Evolutionary conservation across 2,329 filamentous ascomycete genomes (phyloP).

Genomic region (Madurella fahalii): DNA sequence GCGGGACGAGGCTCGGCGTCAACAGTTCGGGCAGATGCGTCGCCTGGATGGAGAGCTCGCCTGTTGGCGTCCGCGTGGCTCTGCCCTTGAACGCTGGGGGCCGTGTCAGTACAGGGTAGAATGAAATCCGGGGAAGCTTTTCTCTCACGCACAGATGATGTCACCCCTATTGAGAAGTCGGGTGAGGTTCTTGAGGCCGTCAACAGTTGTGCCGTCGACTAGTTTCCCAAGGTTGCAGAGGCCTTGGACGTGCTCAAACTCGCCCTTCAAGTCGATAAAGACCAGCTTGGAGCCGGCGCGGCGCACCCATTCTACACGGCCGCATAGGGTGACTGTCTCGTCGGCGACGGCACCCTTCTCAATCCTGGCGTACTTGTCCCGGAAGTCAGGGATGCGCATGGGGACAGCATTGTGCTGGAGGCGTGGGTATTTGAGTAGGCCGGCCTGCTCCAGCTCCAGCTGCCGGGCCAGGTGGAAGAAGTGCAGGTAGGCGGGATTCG

Average conservation of each 20-base stretch:
- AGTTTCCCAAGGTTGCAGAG: conserved; percentile 64
- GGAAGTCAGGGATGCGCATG: conserved; percentile 39
- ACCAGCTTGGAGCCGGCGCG: conserved; percentile 71
- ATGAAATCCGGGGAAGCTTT: conserved; percentile 10
- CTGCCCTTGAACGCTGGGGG: conserved; percentile 61
- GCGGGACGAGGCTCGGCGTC: conserved; percentile 72
- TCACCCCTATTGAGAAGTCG: conserved; percentile 75
- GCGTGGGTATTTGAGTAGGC: conserved; percentile 55
- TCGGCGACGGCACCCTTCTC: conserved; percentile 20
- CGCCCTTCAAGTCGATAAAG: conserved; percentile 77
- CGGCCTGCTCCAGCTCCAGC: conserved; percentile 46
- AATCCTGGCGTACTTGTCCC: conserved; percentile 31
- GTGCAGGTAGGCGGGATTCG: conserved; percentile 42
- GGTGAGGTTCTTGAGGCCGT: conserved; percentile 56
- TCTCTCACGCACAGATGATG: conserved; percentile 63
- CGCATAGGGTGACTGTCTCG: conserved; percentile 32
- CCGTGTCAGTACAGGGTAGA: conserved; percentile 1
- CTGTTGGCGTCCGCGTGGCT: conserved; percentile 65
- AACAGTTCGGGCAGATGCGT: conserved; percentile 65
- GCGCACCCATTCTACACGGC: conserved; percentile 70
- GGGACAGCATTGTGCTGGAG: conserved; percentile 32
- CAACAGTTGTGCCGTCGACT: conserved; percentile 32
- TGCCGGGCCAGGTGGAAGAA: conserved; percentile 44
- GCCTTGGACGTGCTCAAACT: conserved; percentile 68
- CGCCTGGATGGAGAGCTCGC: conserved; percentile 71